Evolutionary conservation across 2,329 filamentous ascomycete genomes (phyloP), one percentile per base, ranked within the genome.

Genomic region (Fusarium multiceps): DNA sequence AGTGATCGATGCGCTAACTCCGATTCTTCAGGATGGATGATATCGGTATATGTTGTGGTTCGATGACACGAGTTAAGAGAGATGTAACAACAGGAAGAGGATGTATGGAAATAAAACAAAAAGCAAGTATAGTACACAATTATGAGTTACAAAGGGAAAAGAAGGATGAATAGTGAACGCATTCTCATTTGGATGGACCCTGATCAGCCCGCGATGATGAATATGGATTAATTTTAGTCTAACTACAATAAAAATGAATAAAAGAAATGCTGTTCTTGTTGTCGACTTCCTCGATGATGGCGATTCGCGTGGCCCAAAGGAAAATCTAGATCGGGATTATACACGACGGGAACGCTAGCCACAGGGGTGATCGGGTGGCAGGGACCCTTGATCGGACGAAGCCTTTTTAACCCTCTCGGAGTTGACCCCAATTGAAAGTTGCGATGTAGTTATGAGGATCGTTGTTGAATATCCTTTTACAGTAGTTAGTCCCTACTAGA

Each of bases 1-100:
- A 53, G 60, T 61, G 61, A 66, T 66, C 56, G 37, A 46, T 66
- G 32, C 40, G 46, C 55, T 37, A 61, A 55, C 34, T 47, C 63
- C 55, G 46, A 68, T 49, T 53, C 45, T 30, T 46, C 47, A 69
- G 11, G 27, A 28, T 55, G 42, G 37, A 55, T 47, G 18, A 46
- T 62, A 55, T 61, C 45, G 20, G 20, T 42, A 37, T 37, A 37
- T 37, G 16, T 18, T 40, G 48, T 58, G 37, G 18, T 34, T 45
- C 28, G 32, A 10, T 34, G 32, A 18, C 32, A 34, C 16, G 32
- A 34, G 32, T 34, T 34, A 18, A 34, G 32, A 18, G 32, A 34
- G 16, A 34, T 34, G 32, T 34, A 34, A 34, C 32, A 34, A 34
- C 0, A 20, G 28, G 4, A 56, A 50, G 14, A 55, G 2, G 6